phyloP scores from a whole-genome alignment of 2,329 filamentous ascomycete genomes.

The Aspergillus bombycis region DNA sequence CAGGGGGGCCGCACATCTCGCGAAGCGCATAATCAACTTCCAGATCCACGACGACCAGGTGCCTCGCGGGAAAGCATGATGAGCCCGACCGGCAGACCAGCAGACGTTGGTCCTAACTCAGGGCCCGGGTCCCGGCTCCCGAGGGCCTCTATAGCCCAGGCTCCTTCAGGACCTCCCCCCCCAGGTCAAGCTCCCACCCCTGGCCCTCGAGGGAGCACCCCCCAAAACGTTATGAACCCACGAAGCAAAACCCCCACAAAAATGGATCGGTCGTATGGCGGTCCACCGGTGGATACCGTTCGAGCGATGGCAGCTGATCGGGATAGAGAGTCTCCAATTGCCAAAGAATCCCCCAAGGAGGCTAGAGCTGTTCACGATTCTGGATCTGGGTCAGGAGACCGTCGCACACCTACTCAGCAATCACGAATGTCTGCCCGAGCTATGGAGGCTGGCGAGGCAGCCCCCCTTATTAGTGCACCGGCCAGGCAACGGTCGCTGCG shows the following conservation, averaged over 20 bases:
- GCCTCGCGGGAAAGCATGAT: constrained; percentile 50
- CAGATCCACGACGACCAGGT: constrained; percentile 44
- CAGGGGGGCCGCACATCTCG: constrained; percentile 46
- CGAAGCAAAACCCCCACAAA: constrained; percentile 57
- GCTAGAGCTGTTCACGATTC: constrained; percentile 45
- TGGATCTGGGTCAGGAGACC: constrained; percentile 60
- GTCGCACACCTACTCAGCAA: constrained; percentile 64
- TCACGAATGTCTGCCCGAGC: constrained; percentile 47
- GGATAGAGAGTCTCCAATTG: constrained; percentile 52
- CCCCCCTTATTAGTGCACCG: constrained; percentile 47
- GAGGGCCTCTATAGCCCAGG: constrained; percentile 61
- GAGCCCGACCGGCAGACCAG: constrained; percentile 29
- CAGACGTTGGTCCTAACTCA: constrained; percentile 34
- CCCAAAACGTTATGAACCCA: constrained; percentile 32
- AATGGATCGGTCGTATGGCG: constrained; percentile 47
- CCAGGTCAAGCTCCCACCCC: constrained; percentile 66
- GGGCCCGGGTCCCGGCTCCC: constrained; percentile 61
- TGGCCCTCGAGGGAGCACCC: constrained; percentile 54
- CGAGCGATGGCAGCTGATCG: constrained; percentile 50
- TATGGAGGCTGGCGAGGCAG: constrained; percentile 51
- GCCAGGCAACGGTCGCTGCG: constrained; percentile 56
- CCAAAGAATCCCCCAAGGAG: constrained; percentile 46
- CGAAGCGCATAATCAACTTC: constrained; percentile 43
- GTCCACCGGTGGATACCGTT: constrained; percentile 46
- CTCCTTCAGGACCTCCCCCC: constrained; percentile 65